phyloP scores from a whole-genome alignment of 306 rosid genomes.

The Quercus bicolor region DNA sequence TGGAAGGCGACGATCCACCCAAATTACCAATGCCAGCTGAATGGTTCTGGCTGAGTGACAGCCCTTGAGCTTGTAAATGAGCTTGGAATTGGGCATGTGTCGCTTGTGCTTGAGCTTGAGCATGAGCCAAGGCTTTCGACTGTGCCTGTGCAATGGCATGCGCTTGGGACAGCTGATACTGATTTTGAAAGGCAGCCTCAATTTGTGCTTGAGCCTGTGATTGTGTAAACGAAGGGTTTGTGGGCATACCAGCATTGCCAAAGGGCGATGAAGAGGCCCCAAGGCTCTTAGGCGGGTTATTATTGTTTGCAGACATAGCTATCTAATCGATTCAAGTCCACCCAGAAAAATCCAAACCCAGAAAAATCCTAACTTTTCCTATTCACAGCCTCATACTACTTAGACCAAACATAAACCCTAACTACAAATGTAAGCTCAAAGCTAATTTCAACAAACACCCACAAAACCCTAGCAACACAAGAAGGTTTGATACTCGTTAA shows the following conservation, averaged over 20 bases:
- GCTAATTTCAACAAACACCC: constrained; percentile 3
- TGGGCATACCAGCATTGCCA: constrained; percentile 68
- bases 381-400: constrained; percentile 7
- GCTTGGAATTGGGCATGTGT: constrained; percentile 90
- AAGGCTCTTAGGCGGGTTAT: constrained; percentile 72
- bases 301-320: constrained; percentile 89
- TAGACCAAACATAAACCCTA: not conserved
- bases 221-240: constrained; percentile 62
- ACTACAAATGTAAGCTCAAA: not conserved
- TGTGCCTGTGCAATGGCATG: constrained; percentile 97
- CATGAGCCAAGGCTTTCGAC: constrained; percentile 69
- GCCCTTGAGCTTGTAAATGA: constrained; percentile 89
- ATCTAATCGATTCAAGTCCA: constrained; percentile 36
- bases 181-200: constrained; percentile 71
- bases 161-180: constrained; percentile 78
- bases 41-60: constrained; percentile 63
- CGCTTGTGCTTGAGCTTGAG: constrained; percentile 70
- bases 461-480: constrained; percentile 17
- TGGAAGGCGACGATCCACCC: constrained; percentile 49
- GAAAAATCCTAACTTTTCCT: constrained; percentile 27
- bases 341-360: constrained; percentile 24
- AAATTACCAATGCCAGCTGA: constrained; percentile 53
- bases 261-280: constrained; percentile 79
- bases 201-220: constrained; percentile 69
- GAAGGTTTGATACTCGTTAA: not conserved